Base-by-base conservation (phyloP, 495 filamentous ascomycete species). In the Xylaria curta region DNA sequence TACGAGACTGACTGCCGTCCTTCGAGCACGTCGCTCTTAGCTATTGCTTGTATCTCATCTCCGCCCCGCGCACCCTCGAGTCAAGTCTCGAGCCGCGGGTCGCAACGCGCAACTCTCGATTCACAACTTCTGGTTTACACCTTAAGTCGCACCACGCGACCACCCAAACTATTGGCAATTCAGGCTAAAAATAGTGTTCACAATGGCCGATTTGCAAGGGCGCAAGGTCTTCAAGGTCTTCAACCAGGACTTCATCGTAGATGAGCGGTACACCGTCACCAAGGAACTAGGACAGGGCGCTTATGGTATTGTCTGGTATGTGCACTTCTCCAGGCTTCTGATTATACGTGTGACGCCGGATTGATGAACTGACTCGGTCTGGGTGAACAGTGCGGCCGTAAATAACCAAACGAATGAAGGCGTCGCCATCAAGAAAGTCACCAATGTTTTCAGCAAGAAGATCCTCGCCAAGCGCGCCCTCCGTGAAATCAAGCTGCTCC, bases 391-490 rank as follows among this genome's bases (percentile, higher is more conserved):
- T 82, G 97, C 97, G 64, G 97, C 96, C 33, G 94, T 93, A 66
- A 98, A 99, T 85, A 90, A 88, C 76, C 89, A 92, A 80, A 97
- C 93, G 17, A 91, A 90, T 76, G 96, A 99, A 79, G 96, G 96
- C n/a, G 95, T 99, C 67, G 96, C 96, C 70, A 94, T 99, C 84
- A 99, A 99, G 86, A 99, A 99, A 82, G 93, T 99, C 78, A 99
- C 96, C 83, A 99, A 99, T 92, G 97, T 99, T 72, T 98, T 99
- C 87, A 97, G 94, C 89, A 99, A 99, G 86, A 98, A 98, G 90
- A 99, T 99, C 75, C 86, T 99, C 71, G 96, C 96, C 71, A 99
- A 99, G 88, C 93, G 96, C 74, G 96, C 97, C 66, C 82, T 99
- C 85, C 89, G 97, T 81, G 96, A 99, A 84, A 98, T 99, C 82